Evolutionary conservation across 495 filamentous ascomycete genomes (phyloP).

Genomic region (Lasiosphaeria miniovina): DNA sequence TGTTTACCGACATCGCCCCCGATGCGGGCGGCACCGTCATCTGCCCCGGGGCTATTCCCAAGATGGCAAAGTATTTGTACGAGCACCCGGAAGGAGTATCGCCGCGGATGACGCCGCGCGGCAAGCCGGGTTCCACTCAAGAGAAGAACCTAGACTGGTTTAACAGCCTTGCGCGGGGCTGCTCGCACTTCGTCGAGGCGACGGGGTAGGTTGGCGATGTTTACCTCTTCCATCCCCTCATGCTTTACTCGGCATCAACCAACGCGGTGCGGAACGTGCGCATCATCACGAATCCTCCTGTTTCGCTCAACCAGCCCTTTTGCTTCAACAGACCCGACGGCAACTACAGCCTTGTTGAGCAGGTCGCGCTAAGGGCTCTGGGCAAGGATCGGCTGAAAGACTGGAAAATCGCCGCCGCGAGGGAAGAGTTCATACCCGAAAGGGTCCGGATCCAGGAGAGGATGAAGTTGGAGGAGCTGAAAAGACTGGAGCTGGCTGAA

Average conservation of each 20-base stretch:
- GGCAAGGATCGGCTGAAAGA: constrained; percentile 55
- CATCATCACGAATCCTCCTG: constrained; percentile 72
- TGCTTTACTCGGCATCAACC: constrained; percentile 63
- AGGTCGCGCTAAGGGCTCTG: constrained; percentile 59
- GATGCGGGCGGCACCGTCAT: constrained; percentile 68
- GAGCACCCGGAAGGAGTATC: constrained; percentile 67
- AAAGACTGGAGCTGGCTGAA: constrained; percentile 32
- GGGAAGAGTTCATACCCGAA: constrained; percentile 45
- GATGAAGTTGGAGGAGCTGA: constrained; percentile 49
- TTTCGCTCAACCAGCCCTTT: constrained; percentile 61
- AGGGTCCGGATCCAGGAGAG: constrained; percentile 43
- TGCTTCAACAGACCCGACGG: constrained; percentile 58
- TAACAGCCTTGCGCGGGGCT: constrained; percentile 42
- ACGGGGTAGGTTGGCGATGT: constrained; percentile 65
- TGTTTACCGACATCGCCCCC: constrained; percentile 63
- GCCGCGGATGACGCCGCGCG: constrained; percentile 61
- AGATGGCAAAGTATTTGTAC: constrained; percentile 58
- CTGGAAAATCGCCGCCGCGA: constrained; percentile 58
- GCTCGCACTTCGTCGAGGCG: constrained; percentile 60
- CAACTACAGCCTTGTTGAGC: constrained; percentile 66
- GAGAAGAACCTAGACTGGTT: constrained; percentile 53
- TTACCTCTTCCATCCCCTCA: constrained; percentile 68
- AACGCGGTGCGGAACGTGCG: constrained; percentile 58
- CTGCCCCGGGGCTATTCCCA: constrained; percentile 55
- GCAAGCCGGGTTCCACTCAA: constrained; percentile 36